Conservation (phyloP, 2,329 filamentous ascomycete species). For the Chaetomium strumarium region DNA sequence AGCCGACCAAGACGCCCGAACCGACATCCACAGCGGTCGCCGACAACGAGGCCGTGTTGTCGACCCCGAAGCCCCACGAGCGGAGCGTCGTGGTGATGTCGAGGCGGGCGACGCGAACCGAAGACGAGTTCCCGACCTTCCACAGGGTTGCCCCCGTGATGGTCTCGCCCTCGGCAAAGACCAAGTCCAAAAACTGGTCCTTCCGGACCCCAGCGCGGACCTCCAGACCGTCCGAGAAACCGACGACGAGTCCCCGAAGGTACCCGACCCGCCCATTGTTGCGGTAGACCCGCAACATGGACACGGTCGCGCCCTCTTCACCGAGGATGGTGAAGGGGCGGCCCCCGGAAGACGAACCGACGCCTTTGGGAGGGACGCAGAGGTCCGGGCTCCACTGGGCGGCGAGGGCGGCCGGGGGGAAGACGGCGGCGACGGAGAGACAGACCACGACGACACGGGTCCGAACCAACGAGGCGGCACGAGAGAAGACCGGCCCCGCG, state of each 20-base stretch:
- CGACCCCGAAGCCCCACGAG: constrained; percentile 9
- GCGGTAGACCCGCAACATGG: constrained; percentile 4
- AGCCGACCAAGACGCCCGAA: constrained; percentile 10
- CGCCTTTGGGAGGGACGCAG: background rate
- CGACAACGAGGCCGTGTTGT: constrained; percentile 3
- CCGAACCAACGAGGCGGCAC: too few species aligned
- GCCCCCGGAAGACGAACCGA: background rate
- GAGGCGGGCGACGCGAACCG: constrained; percentile 4
- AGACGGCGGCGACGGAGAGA: background rate
- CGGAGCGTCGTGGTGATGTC: background rate
- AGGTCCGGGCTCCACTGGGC: background rate
- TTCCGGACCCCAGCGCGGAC: background rate
- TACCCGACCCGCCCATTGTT: constrained; percentile 1
- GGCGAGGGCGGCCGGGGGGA: background rate
- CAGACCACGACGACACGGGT: background rate
- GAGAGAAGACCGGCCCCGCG: too few species aligned
- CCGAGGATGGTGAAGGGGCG: constrained; percentile 7
- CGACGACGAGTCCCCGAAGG: background rate
- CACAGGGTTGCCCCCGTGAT: background rate
- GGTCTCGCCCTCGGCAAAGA: background rate
- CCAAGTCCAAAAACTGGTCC: constrained; percentile 2
- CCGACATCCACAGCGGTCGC: constrained; percentile 5
- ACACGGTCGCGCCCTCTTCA: background rate
- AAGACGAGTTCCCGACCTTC: background rate
- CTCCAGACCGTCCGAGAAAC: constrained; percentile 8